Conservation (phyloP, 2,329 filamentous ascomycete genomes). For the Colletotrichum horii region DNA sequence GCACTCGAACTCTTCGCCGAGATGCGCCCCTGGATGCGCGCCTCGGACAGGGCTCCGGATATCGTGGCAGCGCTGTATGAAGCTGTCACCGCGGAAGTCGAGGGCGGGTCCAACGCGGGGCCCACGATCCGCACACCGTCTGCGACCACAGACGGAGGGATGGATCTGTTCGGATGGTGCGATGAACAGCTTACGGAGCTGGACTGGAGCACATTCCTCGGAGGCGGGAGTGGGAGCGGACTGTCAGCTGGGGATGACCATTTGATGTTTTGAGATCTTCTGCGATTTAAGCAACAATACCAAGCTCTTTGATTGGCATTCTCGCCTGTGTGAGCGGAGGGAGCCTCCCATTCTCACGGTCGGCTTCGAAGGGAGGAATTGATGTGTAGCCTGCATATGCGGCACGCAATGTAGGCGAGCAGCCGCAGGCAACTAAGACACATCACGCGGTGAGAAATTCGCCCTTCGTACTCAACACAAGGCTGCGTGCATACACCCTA, state of each 20-base stretch:
- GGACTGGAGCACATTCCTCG: constrained; percentile 30
- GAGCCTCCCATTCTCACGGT: too few species aligned
- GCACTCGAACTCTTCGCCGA: constrained; percentile 29
- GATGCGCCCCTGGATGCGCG: constrained; percentile 33
- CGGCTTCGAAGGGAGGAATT: background rate
- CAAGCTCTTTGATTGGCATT: background rate
- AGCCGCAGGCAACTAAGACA: background rate
- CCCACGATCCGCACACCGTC: constrained; percentile 26
- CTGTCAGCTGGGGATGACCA: background rate
- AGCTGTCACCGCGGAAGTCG: constrained; percentile 25
- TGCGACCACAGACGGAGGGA: constrained; percentile 25
- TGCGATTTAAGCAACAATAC: background rate
- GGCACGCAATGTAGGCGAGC: too few species aligned
- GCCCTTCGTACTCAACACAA: background rate
- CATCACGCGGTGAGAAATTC: background rate
- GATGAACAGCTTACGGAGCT: constrained; percentile 31
- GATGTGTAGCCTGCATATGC: background rate
- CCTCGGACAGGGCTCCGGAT: constrained; percentile 29
- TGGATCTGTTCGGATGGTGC: constrained; percentile 30
- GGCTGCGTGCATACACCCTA: background rate
- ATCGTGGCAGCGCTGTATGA: constrained; percentile 31
- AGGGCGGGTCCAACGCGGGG: constrained; percentile 13
- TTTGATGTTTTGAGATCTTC: background rate
- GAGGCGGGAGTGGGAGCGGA: background rate
- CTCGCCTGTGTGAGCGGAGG: fast-evolving